Evolutionary conservation across 2,329 filamentous ascomycete species (phyloP).

Genomic region (Ceratocystis colombiana): DNA sequence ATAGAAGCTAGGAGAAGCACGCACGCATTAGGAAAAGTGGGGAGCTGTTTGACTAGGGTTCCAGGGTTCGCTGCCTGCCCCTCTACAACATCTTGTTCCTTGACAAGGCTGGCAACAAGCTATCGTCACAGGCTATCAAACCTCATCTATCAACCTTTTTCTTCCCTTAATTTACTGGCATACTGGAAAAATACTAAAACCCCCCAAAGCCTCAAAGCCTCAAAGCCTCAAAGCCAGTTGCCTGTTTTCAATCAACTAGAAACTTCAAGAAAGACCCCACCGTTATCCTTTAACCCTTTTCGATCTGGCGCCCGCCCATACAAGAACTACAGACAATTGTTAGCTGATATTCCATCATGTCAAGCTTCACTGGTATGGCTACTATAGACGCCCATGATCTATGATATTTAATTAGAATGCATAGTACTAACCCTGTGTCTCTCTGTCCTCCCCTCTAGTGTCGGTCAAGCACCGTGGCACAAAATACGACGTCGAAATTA

Average conservation of each 20-base stretch:
- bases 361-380: constrained; percentile 13
- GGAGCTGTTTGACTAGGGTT: constrained; percentile 4
- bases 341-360: not conserved
- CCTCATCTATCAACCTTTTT: not conserved
- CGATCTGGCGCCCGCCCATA: not conserved
- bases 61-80: not conserved
- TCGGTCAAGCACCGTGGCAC: constrained; percentile 92
- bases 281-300: not conserved
- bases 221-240: too few species aligned
- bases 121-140: constrained; percentile 15
- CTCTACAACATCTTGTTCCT: not conserved
- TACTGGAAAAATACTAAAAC: too few species aligned
- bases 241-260: too few species aligned
- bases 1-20: constrained; percentile 9
- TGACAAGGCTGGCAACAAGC: constrained; percentile 21
- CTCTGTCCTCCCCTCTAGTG: constrained; percentile 44
- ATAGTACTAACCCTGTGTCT: not conserved
- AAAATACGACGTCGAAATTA: constrained; percentile 88
- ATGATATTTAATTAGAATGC: not conserved
- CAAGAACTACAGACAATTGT: not conserved
- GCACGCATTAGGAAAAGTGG: not conserved
- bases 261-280: not conserved
- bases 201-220: too few species aligned
- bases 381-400: not conserved
- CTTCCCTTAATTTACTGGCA: not conserved